Conservation (phyloP, 305 asterid species). For the Plantago coronopus region DNA sequence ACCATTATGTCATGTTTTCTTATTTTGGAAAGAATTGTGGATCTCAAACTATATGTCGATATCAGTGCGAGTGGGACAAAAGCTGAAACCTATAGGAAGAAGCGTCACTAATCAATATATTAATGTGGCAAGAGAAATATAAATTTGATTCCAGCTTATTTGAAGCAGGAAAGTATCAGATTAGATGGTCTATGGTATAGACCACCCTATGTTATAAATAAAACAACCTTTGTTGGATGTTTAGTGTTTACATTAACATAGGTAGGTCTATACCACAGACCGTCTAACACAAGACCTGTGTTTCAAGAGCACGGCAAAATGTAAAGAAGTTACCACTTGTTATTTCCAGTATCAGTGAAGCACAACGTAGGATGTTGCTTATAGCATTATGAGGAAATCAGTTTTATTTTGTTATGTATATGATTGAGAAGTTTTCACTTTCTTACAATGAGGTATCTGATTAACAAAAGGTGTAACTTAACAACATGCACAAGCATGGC, state of each 20-base stretch:
- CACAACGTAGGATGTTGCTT: background rate
- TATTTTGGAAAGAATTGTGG: background rate
- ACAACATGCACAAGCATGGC: background rate
- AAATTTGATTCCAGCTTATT: background rate
- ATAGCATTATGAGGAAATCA: background rate
- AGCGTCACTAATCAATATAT: background rate
- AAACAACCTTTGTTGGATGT: too few relatives aligned
- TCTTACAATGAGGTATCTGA: background rate
- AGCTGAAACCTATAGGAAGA: background rate
- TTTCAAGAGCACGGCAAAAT: too few relatives aligned
- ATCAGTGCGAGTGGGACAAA: background rate
- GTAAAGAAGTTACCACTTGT: background rate
- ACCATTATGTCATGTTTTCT: conserved; percentile 7
- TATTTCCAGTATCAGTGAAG: background rate
- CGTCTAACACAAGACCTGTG: too few relatives aligned
- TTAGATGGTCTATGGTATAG: too few relatives aligned
- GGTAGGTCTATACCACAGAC: too few relatives aligned
- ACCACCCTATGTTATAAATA: too few relatives aligned
- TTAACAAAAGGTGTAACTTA: background rate
- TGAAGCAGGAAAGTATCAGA: background rate
- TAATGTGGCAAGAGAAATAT: conserved; percentile 6
- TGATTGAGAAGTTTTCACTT: background rate
- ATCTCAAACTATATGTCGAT: conserved; percentile 8
- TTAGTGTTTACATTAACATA: too few relatives aligned
- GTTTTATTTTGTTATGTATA: background rate